A percentile compares a stretch with the other conserved stretches of the same genome.
These are phyloP conservation scores for Alternaria burnsii DNA, from an alignment of 2,329 filamentous ascomycete genomes.

Conservation along the genomic window DNA sequence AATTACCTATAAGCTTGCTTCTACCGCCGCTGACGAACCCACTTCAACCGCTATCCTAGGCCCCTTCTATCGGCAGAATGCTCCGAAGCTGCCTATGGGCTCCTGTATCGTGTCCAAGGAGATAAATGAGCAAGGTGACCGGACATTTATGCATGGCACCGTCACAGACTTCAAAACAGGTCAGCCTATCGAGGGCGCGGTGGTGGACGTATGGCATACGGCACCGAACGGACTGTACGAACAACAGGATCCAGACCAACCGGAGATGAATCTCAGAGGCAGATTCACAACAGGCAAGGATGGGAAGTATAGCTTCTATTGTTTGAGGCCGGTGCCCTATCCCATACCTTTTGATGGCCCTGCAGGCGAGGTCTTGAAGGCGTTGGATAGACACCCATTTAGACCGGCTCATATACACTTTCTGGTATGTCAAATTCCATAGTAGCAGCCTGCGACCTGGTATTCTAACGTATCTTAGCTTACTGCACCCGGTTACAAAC, in stretches of 20 bases:
- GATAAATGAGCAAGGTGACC: conserved; percentile 57
- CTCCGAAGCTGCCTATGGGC: conserved; percentile 75
- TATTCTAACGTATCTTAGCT: conserved; percentile 48
- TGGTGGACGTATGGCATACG: conserved; percentile 82
- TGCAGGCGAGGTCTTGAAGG: conserved; percentile 64
- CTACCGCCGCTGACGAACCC: conserved; percentile 58
- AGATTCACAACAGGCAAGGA: conserved; percentile 72
- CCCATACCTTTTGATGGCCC: conserved; percentile 67
- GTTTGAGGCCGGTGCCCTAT: conserved; percentile 57
- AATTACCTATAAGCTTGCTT: conserved; percentile 74
- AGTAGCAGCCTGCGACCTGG: not conserved
- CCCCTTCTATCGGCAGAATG: conserved; percentile 81
- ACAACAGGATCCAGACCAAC: conserved; percentile 75
- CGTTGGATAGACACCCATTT: conserved; percentile 69
- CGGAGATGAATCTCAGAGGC: conserved; percentile 77
- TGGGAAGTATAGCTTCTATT: conserved; percentile 66
- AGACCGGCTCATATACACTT: conserved; percentile 71
- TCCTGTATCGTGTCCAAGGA: conserved; percentile 67
- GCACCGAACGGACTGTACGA: conserved; percentile 74
- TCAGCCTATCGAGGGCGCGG: conserved; percentile 69
- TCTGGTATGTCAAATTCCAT: conserved; percentile 54
- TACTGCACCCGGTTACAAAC: conserved; percentile 67
- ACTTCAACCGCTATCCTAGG: conserved; percentile 84
- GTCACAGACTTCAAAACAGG: conserved; percentile 68
- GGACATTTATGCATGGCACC: conserved; percentile 71